These are phyloP conservation scores for Trichoderma guizhouense DNA, from an alignment of 2,329 filamentous ascomycete genomes.

Conservation along the genomic window DNA sequence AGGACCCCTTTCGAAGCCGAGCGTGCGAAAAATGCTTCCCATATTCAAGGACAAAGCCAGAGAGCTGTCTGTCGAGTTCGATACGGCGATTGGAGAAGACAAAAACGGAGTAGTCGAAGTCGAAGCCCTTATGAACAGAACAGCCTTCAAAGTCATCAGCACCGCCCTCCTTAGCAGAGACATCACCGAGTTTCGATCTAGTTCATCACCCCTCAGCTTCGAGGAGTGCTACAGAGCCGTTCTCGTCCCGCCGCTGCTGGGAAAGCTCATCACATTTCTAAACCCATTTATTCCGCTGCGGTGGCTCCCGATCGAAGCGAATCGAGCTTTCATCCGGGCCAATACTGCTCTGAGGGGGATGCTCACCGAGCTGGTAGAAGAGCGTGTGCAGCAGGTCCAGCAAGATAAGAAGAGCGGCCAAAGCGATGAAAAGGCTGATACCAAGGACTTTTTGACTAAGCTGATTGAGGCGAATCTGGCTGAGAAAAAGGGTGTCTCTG, in stretches of 20 bases:
- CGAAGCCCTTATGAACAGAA: neutral
- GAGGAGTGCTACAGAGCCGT: slow-evolving; percentile 12
- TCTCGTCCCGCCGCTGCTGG: slow-evolving; percentile 7
- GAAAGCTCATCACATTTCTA: slow-evolving; percentile 6
- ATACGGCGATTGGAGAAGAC: neutral
- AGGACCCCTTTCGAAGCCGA: slow-evolving; percentile 12
- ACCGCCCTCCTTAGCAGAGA: slow-evolving; percentile 4
- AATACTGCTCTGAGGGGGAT: slow-evolving; percentile 1
- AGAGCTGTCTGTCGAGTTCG: neutral
- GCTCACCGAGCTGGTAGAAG: slow-evolving; percentile 11
- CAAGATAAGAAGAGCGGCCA: neutral
- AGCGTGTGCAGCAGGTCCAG: neutral
- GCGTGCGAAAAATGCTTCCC: slow-evolving; percentile 6
- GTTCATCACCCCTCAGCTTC: slow-evolving; percentile 1
- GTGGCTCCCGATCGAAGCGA: slow-evolving; percentile 18
- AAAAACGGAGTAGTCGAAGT: slow-evolving; percentile 5
- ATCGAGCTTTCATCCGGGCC: slow-evolving; percentile 1
- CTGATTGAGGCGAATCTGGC: slow-evolving; percentile 13
- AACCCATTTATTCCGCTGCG: slow-evolving; percentile 11
- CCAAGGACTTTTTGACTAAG: slow-evolving; percentile 6
- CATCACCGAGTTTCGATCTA: slow-evolving; percentile 6
- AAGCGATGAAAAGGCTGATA: neutral
- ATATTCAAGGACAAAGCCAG: slow-evolving; percentile 8
- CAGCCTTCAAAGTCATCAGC: slow-evolving; percentile 13
- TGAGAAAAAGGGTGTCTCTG: neutral